A percentile compares a stretch with the other conserved stretches of the same genome.
Conservation (phyloP, 331 rosid genomes). For the Stylosanthes scabra region DNA sequence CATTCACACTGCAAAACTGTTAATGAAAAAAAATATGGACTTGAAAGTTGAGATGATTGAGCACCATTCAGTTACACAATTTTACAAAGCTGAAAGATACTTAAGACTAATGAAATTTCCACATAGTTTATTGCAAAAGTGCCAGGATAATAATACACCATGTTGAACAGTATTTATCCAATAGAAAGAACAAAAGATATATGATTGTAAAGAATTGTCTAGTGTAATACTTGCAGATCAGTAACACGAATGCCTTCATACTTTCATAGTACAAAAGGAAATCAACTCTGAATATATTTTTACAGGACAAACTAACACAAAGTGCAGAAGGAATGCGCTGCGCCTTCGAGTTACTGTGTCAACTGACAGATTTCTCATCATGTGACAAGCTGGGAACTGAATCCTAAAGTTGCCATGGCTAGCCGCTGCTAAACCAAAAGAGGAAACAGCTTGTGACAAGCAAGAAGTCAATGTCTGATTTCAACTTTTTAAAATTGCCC, state of each 20-base stretch:
- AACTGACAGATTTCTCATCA: slow-evolving; percentile 24
- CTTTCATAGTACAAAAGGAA: slow-evolving; percentile 4
- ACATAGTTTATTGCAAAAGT: not conserved
- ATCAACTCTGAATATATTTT: slow-evolving; percentile 13
- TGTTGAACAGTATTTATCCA: slow-evolving; percentile 6
- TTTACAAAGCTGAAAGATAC: slow-evolving; percentile 10
- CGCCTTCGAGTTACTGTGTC: slow-evolving; percentile 11
- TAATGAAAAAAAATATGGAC: too few species aligned
- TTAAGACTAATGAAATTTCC: not conserved
- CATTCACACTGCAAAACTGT: too few species aligned
- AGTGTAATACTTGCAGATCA: not conserved
- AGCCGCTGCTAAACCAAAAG: slow-evolving; percentile 19
- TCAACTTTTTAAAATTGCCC: slow-evolving; percentile 36
- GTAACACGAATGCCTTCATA: not conserved
- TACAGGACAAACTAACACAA: not conserved
- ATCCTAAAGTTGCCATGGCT: slow-evolving; percentile 24
- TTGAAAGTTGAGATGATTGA: too few species aligned
- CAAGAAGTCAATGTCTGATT: slow-evolving; percentile 25
- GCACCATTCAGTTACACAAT: not conserved
- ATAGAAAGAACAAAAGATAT: slow-evolving; percentile 17
- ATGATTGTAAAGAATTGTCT: slow-evolving; percentile 1
- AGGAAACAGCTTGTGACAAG: slow-evolving; percentile 30
- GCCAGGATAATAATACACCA: not conserved
- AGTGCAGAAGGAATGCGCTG: slow-evolving; percentile 19
- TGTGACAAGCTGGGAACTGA: slow-evolving; percentile 30